Percentiles rank a stretch among this genome's conserved stretches.
These are phyloP conservation scores for Russula sp. DNA, from an alignment of 768 basidiomycete genomes.

Conservation along the genomic window DNA sequence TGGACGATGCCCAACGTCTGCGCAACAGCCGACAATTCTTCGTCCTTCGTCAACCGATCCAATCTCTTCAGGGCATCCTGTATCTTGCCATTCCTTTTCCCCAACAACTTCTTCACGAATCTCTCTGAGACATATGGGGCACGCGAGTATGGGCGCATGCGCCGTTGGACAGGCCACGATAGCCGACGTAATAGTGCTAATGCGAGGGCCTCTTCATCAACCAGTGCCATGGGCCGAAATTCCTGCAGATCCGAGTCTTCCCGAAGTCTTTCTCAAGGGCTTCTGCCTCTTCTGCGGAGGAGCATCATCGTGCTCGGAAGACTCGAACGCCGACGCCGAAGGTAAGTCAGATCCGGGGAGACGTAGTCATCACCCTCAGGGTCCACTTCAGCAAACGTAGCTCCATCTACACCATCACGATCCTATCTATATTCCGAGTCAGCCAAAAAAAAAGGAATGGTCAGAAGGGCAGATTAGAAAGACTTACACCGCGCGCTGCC, in stretches of 20 bases:
- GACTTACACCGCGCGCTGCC: constrained; percentile 50
- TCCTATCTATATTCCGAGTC: constrained; percentile 19
- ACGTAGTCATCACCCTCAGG: constrained; percentile 61
- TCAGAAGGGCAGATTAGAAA: background rate
- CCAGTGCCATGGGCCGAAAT: constrained; percentile 39
- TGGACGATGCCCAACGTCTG: no score
- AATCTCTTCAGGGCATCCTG: no score
- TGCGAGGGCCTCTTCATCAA: constrained; percentile 64
- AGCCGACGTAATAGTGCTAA: constrained; percentile 50
- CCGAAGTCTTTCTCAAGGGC: constrained; percentile 24
- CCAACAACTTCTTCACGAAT: no score
- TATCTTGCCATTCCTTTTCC: no score
- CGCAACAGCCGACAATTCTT: no score
- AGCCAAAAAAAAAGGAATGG: background rate
- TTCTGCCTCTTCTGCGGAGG: constrained; percentile 39
- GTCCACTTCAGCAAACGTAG: constrained; percentile 41
- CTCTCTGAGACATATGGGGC: no score
- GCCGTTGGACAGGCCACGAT: no score
- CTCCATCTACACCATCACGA: constrained; percentile 30
- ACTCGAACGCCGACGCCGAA: constrained; percentile 35
- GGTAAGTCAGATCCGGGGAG: constrained; percentile 64
- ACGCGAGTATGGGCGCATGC: no score
- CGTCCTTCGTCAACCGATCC: no score
- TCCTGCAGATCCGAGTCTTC: constrained; percentile 21
- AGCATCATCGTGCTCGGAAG: constrained; percentile 32